These are phyloP conservation scores for Scutellaria barbata DNA, from an alignment of 257 asterid species.

Conservation along the genomic window DNA sequence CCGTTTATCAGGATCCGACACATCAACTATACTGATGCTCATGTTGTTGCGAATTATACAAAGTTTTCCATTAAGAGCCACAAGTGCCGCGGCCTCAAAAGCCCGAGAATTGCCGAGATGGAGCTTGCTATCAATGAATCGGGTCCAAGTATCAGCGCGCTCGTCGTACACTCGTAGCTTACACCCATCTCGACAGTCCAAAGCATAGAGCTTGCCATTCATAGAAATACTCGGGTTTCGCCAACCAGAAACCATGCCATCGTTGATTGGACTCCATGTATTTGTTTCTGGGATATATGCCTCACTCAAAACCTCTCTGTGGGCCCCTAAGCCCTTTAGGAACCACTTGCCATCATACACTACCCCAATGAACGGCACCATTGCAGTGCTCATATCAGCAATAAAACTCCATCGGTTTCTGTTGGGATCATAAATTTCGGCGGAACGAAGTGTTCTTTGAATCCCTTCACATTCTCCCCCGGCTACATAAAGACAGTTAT, in stretches of 20 bases:
- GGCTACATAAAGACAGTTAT: slow-evolving; percentile 68
- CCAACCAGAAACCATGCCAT: slow-evolving; percentile 70
- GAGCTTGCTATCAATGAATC: slow-evolving; percentile 64
- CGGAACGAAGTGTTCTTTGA: slow-evolving; percentile 58
- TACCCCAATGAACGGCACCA: slow-evolving; percentile 71
- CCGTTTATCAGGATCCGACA: slow-evolving; percentile 44
- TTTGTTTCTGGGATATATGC: slow-evolving; percentile 55
- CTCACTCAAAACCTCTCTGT: slow-evolving; percentile 66
- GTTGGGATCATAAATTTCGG: slow-evolving; percentile 64
- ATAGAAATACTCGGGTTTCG: slow-evolving; percentile 66
- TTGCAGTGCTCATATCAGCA: slow-evolving; percentile 68
- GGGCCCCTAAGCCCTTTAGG: slow-evolving; percentile 64
- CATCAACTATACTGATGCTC: slow-evolving; percentile 70
- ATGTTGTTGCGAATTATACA: slow-evolving; percentile 64
- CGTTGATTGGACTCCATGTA: slow-evolving; percentile 54
- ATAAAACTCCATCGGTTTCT: slow-evolving; percentile 63
- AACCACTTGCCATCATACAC: slow-evolving; percentile 63
- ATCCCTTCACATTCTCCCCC: slow-evolving; percentile 76
- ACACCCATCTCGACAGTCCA: slow-evolving; percentile 67
- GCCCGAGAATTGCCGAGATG: slow-evolving; percentile 62
- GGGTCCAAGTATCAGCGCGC: slow-evolving; percentile 52
- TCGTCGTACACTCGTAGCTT: slow-evolving; percentile 58
- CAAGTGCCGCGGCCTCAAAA: slow-evolving; percentile 68
- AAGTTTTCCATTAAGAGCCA: slow-evolving; percentile 61
- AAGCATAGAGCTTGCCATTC: slow-evolving; percentile 65